phyloP scores from a whole-genome alignment of 176 grass and related monocot genomes.

The Puya raimondii region DNA sequence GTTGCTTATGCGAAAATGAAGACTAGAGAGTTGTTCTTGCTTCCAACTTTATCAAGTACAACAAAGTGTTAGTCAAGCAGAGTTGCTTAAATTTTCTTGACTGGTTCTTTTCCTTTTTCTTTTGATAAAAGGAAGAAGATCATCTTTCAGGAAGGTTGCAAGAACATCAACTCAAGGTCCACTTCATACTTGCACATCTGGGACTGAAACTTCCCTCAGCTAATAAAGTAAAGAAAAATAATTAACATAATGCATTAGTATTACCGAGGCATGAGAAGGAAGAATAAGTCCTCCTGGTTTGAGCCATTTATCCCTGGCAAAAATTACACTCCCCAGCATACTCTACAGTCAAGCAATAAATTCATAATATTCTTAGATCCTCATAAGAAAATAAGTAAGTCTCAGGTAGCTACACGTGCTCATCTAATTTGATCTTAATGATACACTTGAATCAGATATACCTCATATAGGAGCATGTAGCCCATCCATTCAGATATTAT shows the following conservation, averaged over 20 bases:
- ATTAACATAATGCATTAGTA: constrained; percentile 1
- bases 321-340: constrained; percentile 94
- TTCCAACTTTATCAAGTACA: neutral
- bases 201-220: neutral
- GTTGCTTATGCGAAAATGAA: neutral
- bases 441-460: constrained; percentile 20
- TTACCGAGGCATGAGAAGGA: constrained; percentile 92
- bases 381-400: constrained; percentile 5
- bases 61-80: neutral
- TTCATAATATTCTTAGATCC: neutral
- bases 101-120: neutral
- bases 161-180: neutral
- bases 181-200: neutral
- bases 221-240: constrained; percentile 9
- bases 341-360: constrained; percentile 39
- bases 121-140: neutral
- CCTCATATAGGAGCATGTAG: constrained; percentile 95
- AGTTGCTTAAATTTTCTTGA: neutral
- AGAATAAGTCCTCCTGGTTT: constrained; percentile 93
- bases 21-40: neutral
- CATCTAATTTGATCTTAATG: neutral
- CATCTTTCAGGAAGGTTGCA: neutral
- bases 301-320: constrained; percentile 99
- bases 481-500: constrained; percentile 99
- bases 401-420: neutral